Base-by-base conservation (phyloP, 176 grass and related monocot species). In the Saccharum officinarum region DNA sequence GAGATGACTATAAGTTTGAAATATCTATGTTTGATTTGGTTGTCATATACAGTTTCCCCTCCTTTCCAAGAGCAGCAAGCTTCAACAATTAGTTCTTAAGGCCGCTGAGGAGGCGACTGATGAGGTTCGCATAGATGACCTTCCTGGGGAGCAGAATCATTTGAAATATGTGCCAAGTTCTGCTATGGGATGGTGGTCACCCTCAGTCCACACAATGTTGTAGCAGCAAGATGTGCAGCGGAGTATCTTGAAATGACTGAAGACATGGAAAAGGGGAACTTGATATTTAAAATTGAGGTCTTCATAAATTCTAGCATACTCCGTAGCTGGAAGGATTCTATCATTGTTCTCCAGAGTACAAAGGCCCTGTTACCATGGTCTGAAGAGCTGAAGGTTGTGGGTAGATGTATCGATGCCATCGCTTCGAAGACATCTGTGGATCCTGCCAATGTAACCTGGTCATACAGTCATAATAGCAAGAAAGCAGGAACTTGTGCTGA, bases 131-230 rank as follows among this genome's bases (percentile, higher is more conserved):
- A 75, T 97, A 74, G 72, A 90, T 60, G 90, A 91, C 61, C 86
- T 94, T 22, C 94, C 94, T 15, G 97, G 97, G 97, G 94, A 68
- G 82, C 88, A 8, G 92, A 88, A 92, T 33, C 85, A 9, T 99
- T 99, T 38, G 97, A 99, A 81, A 88, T 92, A 71, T 99, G 97
- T 22, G 86, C 94, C 45, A 99, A 99, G 68, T 99, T 99, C 88
- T 99, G 97, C 84, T 99, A 99, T 49, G 97, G 97, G 44, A 97
- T 99, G 88, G 81, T 87, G 44, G 97, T 97, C n/a, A 99, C 94
- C 39, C 84, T 99, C 28, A 97, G 90, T 74, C 88, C 97, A 33
- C 91, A 97, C 88, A 99, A 97, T 78, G 92, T 97, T 50, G 94
- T 91, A 41, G 92, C 92, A 41, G 73, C 92, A 80, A 93, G 94